A percentile compares a stretch with the other conserved stretches of the same genome.
Conservation (phyloP, 2,329 filamentous ascomycete species). For the Xenoacremonium recifei region DNA sequence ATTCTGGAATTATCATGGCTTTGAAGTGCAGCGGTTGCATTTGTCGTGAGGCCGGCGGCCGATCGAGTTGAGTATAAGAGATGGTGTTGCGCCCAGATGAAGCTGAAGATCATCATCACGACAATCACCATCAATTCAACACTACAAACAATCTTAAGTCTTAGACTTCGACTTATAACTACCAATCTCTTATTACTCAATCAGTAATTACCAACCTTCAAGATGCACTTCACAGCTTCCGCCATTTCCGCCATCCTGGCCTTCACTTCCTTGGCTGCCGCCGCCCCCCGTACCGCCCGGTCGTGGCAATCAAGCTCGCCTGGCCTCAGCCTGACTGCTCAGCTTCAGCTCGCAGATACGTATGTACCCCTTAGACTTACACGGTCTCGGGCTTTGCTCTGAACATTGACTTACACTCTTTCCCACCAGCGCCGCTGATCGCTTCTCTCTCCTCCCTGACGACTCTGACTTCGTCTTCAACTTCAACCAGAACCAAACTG, state of each 20-base stretch:
- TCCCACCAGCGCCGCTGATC: constrained; percentile 40
- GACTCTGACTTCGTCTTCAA: constrained; percentile 49
- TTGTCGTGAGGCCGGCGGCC: too few relatives aligned
- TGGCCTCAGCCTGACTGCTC: constrained; percentile 33
- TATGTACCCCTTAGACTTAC: constrained; percentile 19
- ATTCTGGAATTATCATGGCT: too few relatives aligned
- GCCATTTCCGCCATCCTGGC: constrained; percentile 39
- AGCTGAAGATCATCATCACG: neutral
- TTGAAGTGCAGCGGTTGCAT: too few relatives aligned
- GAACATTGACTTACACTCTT: constrained; percentile 11
- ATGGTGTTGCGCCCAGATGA: neutral
- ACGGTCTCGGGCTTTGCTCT: too few relatives aligned
- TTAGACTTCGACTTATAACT: neutral
- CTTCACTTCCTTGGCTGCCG: constrained; percentile 32
- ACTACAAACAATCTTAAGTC: neutral
- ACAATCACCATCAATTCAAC: neutral
- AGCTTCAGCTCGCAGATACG: constrained; percentile 40
- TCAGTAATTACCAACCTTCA: constrained; percentile 31
- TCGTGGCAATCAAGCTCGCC: constrained; percentile 10
- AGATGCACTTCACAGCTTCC: constrained; percentile 27
- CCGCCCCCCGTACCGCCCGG: constrained; percentile 22
- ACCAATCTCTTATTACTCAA: constrained; percentile 14
- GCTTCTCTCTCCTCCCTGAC: constrained; percentile 40
- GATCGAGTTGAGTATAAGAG: neutral
- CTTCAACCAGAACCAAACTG: constrained; percentile 35